Evolutionary conservation across 129 eudicot genomes (phyloP).

Genomic region (Chrysanthemum seticuspe): DNA sequence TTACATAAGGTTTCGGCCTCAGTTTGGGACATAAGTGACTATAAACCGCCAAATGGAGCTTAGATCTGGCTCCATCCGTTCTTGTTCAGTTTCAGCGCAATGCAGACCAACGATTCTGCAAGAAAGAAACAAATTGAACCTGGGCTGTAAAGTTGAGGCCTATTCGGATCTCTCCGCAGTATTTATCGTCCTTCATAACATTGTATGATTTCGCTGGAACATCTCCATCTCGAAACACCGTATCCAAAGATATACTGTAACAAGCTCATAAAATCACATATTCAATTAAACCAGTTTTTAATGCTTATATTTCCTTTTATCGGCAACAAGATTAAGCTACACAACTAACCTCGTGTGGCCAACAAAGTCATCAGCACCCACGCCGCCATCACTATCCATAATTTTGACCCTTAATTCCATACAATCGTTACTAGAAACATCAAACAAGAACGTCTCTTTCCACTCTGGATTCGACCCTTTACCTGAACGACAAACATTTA

Average conservation of each 20-base stretch:
- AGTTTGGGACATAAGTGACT: background rate
- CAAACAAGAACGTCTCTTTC: constrained; percentile 74
- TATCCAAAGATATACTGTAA: constrained; percentile 50
- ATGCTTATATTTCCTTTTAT: background rate
- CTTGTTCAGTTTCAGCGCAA: too few relatives aligned
- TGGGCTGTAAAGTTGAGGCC: constrained; percentile 64
- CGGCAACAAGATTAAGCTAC: background rate
- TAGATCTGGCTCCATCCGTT: too few relatives aligned
- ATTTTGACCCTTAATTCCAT: constrained; percentile 48
- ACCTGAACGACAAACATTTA: constrained; percentile 36
- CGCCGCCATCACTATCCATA: constrained; percentile 54
- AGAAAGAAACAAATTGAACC: constrained; percentile 31
- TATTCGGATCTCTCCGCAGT: constrained; percentile 60
- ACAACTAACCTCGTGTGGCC: constrained; percentile 69
- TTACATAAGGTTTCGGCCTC: background rate
- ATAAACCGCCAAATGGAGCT: background rate
- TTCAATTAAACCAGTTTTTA: constrained; percentile 1
- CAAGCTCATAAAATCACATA: constrained; percentile 2
- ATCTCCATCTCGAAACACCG: constrained; percentile 52
- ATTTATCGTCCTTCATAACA: constrained; percentile 57
- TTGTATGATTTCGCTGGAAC: constrained; percentile 55
- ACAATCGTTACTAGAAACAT: constrained; percentile 35
- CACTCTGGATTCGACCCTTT: constrained; percentile 69
- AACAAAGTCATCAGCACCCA: constrained; percentile 56
- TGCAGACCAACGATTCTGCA: background rate